Evolutionary conservation across 352 stramenopile genomes (phyloP).

Genomic region (Albugo laibachii): DNA sequence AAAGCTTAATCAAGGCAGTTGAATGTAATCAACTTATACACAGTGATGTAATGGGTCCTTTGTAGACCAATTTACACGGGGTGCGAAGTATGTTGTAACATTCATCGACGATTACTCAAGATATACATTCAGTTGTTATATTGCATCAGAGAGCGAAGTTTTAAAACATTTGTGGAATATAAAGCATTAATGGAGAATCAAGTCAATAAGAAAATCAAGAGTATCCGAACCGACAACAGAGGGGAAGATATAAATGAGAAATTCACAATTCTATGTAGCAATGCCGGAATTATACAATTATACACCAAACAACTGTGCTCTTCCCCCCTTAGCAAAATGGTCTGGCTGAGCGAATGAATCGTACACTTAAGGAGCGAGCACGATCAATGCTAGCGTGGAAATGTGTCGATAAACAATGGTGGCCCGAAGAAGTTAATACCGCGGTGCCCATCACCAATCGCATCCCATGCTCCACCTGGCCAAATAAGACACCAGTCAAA

Average conservation of each 20-base stretch:
- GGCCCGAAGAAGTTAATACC: slow-evolving; percentile 5
- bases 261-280: background rate
- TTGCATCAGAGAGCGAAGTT: slow-evolving; percentile 9
- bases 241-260: slow-evolving; percentile 1
- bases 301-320: slow-evolving; percentile 2
- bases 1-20: background rate
- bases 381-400: slow-evolving; percentile 2
- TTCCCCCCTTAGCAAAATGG: slow-evolving; percentile 5
- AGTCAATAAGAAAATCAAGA: slow-evolving; percentile 5
- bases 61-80: background rate
- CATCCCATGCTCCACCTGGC: background rate
- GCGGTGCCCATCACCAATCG: slow-evolving; percentile 7
- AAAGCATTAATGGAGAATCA: slow-evolving; percentile 8
- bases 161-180: slow-evolving; percentile 1
- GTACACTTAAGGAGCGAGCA: slow-evolving; percentile 3
- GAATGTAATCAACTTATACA: background rate
- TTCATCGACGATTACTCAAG: slow-evolving; percentile 10
- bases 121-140: slow-evolving; percentile 6
- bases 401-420: slow-evolving; percentile 3
- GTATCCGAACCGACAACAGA: slow-evolving; percentile 3
- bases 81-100: slow-evolving; percentile 3
- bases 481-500: slow-evolving; percentile 4
- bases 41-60: background rate
- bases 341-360: slow-evolving; percentile 5
- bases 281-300: slow-evolving; percentile 1